A percentile compares a stretch with the other conserved stretches of the same genome.
These are phyloP conservation scores for Solanum boliviense DNA, from an alignment of 257 asterid genomes.

Conservation along the genomic window DNA sequence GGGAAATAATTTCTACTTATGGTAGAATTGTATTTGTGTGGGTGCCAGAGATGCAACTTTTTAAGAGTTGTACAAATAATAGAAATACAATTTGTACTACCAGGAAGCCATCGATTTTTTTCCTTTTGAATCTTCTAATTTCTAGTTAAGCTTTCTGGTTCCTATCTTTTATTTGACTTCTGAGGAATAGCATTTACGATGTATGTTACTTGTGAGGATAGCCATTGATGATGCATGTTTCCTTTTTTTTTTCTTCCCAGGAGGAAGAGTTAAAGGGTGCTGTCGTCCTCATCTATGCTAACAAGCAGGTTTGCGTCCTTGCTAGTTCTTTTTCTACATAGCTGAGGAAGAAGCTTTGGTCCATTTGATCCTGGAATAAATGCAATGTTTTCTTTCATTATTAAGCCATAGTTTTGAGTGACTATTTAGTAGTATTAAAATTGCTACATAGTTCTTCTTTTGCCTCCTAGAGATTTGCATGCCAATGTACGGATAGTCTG, in stretches of 20 bases:
- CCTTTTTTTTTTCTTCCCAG: not conserved
- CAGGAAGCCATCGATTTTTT: not conserved
- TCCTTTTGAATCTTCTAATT: not conserved
- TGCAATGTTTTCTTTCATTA: not conserved
- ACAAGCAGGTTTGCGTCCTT: conserved; percentile 16
- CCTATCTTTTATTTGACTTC: not conserved
- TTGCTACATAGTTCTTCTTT: not conserved
- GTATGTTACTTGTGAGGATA: not conserved
- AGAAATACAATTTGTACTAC: not conserved
- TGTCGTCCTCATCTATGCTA: conserved; percentile 37
- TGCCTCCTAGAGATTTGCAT: not conserved
- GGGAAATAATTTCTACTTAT: not conserved
- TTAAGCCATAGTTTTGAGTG: not conserved
- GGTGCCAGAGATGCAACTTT: not conserved
- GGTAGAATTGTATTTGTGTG: not conserved
- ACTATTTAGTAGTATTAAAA: not conserved
- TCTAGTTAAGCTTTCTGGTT: not conserved
- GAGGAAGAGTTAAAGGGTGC: conserved; percentile 36
- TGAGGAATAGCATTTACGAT: not conserved
- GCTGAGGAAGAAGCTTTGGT: not conserved
- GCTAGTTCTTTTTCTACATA: not conserved
- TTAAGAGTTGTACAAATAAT: not conserved
- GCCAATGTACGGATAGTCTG: not conserved
- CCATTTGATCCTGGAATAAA: not conserved
- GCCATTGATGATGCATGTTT: not conserved